Conservation (phyloP, 2,329 filamentous ascomycete species). For the Botryotinia convoluta region DNA sequence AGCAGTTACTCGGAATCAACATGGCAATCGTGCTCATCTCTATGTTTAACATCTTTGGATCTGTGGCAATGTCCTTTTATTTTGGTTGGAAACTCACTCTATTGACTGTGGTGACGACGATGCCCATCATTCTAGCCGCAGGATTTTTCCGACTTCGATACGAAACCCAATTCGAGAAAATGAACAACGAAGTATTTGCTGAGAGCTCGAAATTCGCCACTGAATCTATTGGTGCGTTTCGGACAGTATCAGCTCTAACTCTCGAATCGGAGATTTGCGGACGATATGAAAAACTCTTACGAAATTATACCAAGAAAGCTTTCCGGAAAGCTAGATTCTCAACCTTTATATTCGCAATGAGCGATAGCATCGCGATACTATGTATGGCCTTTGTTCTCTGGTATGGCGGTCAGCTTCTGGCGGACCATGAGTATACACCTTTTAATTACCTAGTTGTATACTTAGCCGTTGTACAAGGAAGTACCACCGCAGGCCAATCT, state of each 20-base stretch:
- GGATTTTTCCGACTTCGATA: conserved; percentile 50
- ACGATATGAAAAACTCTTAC: conserved; percentile 48
- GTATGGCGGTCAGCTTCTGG: conserved; percentile 38
- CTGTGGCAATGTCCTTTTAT: conserved; percentile 63
- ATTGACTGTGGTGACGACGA: conserved; percentile 59
- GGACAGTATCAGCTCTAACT: conserved; percentile 62
- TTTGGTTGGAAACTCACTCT: conserved; percentile 77
- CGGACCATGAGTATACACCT: conserved; percentile 41
- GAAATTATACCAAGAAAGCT: conserved; percentile 48
- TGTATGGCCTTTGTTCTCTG: conserved; percentile 57
- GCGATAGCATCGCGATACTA: conserved; percentile 54
- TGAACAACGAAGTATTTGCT: conserved; percentile 56
- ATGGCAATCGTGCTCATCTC: conserved; percentile 59
- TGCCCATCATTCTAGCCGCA: conserved; percentile 49
- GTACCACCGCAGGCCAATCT: conserved; percentile 52
- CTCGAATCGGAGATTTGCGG: conserved; percentile 56
- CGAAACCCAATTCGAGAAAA: conserved; percentile 54
- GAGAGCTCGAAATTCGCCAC: conserved; percentile 62
- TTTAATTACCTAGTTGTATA: conserved; percentile 55
- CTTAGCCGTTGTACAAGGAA: conserved; percentile 50
- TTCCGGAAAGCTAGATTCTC: conserved; percentile 48
- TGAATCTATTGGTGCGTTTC: conserved; percentile 60
- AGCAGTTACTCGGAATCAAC: conserved; percentile 49
- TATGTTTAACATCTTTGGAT: conserved; percentile 63
- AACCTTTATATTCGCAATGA: conserved; percentile 51